Evolutionary conservation across 768 basidiomycete genomes (phyloP).

Genomic region (Baorangia bicolor): DNA sequence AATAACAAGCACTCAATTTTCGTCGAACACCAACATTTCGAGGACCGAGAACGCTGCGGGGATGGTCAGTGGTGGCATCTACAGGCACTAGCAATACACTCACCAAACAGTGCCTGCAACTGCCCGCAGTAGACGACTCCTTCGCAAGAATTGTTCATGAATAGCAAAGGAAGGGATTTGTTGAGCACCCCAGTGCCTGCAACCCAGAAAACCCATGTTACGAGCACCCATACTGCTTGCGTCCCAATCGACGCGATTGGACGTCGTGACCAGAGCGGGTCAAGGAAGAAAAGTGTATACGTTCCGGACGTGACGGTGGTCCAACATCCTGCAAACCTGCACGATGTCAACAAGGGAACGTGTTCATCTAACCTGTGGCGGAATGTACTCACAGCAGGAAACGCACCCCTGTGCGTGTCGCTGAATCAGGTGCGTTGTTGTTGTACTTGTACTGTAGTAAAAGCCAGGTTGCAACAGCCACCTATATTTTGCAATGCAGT

Average conservation of each 20-base stretch:
- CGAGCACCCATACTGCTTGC: slow-evolving; percentile 56
- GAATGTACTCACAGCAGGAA: slow-evolving; percentile 46
- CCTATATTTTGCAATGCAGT: slow-evolving; percentile 30
- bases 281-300: slow-evolving; percentile 58
- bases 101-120: slow-evolving; percentile 54
- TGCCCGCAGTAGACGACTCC: slow-evolving; percentile 54
- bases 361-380: neutral
- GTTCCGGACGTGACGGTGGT: slow-evolving; percentile 52
- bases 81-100: neutral
- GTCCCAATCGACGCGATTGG: slow-evolving; percentile 56
- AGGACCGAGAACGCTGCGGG: slow-evolving; percentile 48
- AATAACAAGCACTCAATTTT: neutral
- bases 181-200: slow-evolving; percentile 54
- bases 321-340: slow-evolving; percentile 61
- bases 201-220: slow-evolving; percentile 63
- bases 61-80: slow-evolving; percentile 3
- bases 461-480: slow-evolving; percentile 58
- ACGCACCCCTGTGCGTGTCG: slow-evolving; percentile 42
- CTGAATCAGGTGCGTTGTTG: slow-evolving; percentile 48
- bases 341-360: slow-evolving; percentile 4
- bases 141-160: slow-evolving; percentile 41
- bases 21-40: slow-evolving; percentile 42
- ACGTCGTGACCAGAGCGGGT: slow-evolving; percentile 55
- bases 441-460: slow-evolving; percentile 55
- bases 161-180: slow-evolving; percentile 44